phyloP scores from a whole-genome alignment of 805 yeast genomes.

The Yamadazyma akitaensis region DNA sequence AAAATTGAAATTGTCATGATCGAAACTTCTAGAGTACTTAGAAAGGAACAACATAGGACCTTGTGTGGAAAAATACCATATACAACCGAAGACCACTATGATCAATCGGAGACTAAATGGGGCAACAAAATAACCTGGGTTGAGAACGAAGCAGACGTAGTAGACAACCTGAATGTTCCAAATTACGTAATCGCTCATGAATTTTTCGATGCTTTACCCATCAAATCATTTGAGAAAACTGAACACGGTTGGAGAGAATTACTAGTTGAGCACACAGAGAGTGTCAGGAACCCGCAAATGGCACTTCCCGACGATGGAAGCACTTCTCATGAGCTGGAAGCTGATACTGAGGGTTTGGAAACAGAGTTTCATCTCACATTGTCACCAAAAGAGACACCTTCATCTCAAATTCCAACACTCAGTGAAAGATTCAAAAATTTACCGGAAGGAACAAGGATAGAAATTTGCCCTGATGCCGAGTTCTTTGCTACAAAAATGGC shows the following conservation, averaged over 20 bases:
- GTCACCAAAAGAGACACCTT: slow-evolving; percentile 58
- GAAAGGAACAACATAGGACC: slow-evolving; percentile 50
- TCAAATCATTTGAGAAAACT: slow-evolving; percentile 61
- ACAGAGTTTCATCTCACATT: slow-evolving; percentile 54
- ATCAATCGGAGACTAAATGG: slow-evolving; percentile 44
- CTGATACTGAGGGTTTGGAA: slow-evolving; percentile 11
- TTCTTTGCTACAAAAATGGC: slow-evolving; percentile 53
- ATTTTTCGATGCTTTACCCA: slow-evolving; percentile 83
- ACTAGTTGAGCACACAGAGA: slow-evolving; percentile 54
- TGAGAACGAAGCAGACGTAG: slow-evolving; percentile 52
- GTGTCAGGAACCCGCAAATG: slow-evolving; percentile 33
- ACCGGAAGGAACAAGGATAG: slow-evolving; percentile 58
- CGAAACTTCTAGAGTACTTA: slow-evolving; percentile 68
- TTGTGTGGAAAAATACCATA: slow-evolving; percentile 39
- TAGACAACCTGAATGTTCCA: slow-evolving; percentile 26
- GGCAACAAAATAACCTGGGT: slow-evolving; percentile 57
- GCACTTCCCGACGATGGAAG: slow-evolving; percentile 20
- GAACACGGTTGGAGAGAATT: slow-evolving; percentile 77
- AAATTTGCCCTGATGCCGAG: slow-evolving; percentile 73
- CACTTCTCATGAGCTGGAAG: slow-evolving; percentile 7
- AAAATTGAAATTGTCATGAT: slow-evolving; percentile 51
- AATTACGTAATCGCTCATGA: slow-evolving; percentile 80
- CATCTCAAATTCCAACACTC: slow-evolving; percentile 53
- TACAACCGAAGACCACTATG: slow-evolving; percentile 26
- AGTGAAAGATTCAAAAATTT: slow-evolving; percentile 50